phyloP scores from a whole-genome alignment of 2,329 filamentous ascomycete genomes.

The Neonectria sp. region DNA sequence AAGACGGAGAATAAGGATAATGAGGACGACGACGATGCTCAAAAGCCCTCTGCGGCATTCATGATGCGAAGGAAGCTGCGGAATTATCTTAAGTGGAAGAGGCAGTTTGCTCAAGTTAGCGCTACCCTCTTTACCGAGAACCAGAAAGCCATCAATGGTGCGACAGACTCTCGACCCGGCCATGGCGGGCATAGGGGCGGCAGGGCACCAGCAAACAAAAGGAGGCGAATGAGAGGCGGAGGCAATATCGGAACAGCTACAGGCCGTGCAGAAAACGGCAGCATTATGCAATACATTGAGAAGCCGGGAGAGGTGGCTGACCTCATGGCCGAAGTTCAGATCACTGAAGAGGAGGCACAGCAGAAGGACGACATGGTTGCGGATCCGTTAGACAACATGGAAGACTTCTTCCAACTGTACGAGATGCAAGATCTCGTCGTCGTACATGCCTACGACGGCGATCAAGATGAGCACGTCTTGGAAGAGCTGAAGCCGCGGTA shows the following conservation, averaged over 20 bases:
- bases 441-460: slow-evolving; percentile 93
- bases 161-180: slow-evolving; percentile 69
- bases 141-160: slow-evolving; percentile 80
- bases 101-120: slow-evolving; percentile 89
- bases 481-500: slow-evolving; percentile 95
- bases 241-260: slow-evolving; percentile 71
- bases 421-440: slow-evolving; percentile 92
- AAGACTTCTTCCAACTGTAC: slow-evolving; percentile 91
- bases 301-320: slow-evolving; percentile 85
- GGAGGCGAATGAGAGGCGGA: slow-evolving; percentile 87
- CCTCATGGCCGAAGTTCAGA: slow-evolving; percentile 85
- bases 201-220: slow-evolving; percentile 83
- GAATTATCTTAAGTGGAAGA: slow-evolving; percentile 92
- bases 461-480: slow-evolving; percentile 95
- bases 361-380: slow-evolving; percentile 82
- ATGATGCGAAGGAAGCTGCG: slow-evolving; percentile 93
- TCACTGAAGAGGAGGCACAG: slow-evolving; percentile 82
- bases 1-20: slow-evolving; percentile 62
- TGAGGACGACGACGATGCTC: slow-evolving; percentile 62
- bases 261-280: slow-evolving; percentile 79
- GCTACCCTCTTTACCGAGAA: slow-evolving; percentile 84
- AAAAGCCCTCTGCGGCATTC: slow-evolving; percentile 81
- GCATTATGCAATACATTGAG: slow-evolving; percentile 84
- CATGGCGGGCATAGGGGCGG: slow-evolving; percentile 68
- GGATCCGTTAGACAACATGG: slow-evolving; percentile 91